A percentile compares a stretch with the other conserved stretches of the same genome.
Conservation (phyloP, 2,329 filamentous ascomycete genomes). For the Cryphonectria radicalis region DNA sequence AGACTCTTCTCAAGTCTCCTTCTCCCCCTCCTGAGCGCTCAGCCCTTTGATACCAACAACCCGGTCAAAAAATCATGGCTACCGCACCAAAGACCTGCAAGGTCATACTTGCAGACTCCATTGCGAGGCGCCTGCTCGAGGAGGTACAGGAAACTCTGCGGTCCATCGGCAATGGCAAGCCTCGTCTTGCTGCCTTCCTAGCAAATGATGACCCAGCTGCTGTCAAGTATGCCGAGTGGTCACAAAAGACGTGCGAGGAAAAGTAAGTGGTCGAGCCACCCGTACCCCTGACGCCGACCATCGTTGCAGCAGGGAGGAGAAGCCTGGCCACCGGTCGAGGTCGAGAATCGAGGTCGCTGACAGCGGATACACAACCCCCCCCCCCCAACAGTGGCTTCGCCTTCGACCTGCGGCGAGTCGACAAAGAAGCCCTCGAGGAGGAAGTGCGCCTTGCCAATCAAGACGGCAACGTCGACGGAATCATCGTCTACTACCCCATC, state of each 20-base stretch:
- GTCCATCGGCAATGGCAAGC: slow-evolving; percentile 51
- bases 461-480: slow-evolving; percentile 77
- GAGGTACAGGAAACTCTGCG: slow-evolving; percentile 62
- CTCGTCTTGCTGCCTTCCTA: slow-evolving; percentile 82
- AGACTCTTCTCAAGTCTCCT: background rate
- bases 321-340: slow-evolving; percentile 3
- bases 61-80: slow-evolving; percentile 42
- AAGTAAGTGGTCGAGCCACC: slow-evolving; percentile 74
- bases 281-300: background rate
- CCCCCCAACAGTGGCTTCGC: slow-evolving; percentile 72
- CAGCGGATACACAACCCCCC: slow-evolving; percentile 15
- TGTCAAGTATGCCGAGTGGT: slow-evolving; percentile 94
- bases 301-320: background rate
- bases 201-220: slow-evolving; percentile 91
- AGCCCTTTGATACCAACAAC: slow-evolving; percentile 19
- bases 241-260: slow-evolving; percentile 92
- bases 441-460: slow-evolving; percentile 83
- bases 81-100: slow-evolving; percentile 76
- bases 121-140: slow-evolving; percentile 79
- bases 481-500: slow-evolving; percentile 98
- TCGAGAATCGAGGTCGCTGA: slow-evolving; percentile 13
- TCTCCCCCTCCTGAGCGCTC: background rate
- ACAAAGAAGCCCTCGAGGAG: slow-evolving; percentile 89
- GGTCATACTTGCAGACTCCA: slow-evolving; percentile 85
- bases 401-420: slow-evolving; percentile 82